phyloP scores from a whole-genome alignment of 345 rosid genomes.

The Punica granatum region DNA sequence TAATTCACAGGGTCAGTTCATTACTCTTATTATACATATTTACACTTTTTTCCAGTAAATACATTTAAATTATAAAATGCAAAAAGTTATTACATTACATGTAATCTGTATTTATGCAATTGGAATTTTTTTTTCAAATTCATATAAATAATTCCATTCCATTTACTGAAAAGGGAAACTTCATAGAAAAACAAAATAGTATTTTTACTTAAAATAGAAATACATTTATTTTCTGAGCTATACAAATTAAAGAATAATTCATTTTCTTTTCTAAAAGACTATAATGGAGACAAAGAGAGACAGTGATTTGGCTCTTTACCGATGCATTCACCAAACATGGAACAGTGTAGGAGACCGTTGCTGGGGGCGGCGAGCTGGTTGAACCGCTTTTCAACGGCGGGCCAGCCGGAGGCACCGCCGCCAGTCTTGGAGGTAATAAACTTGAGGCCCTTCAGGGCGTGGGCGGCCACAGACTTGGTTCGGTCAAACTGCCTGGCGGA shows the following conservation, averaged over 20 bases:
- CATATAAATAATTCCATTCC: too few relatives aligned
- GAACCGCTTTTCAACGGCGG: slow-evolving; percentile 59
- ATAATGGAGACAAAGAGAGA: not conserved
- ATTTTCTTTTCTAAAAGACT: not conserved
- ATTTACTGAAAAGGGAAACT: too few relatives aligned
- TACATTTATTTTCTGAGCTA: not conserved
- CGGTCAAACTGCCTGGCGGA: slow-evolving; percentile 41
- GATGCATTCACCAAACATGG: slow-evolving; percentile 75
- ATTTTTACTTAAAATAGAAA: too few relatives aligned
- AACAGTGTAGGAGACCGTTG: slow-evolving; percentile 45
- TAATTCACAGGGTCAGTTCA: too few relatives aligned
- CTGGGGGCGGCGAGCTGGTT: slow-evolving; percentile 44
- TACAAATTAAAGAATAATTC: too few relatives aligned
- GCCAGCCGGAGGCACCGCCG: slow-evolving; percentile 40
- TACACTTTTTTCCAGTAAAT: too few relatives aligned
- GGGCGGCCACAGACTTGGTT: slow-evolving; percentile 64
- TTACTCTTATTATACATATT: not conserved
- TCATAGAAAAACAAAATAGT: too few relatives aligned
- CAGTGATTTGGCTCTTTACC: slow-evolving; percentile 23
- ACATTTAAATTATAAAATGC: too few relatives aligned
- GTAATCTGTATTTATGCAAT: too few relatives aligned
- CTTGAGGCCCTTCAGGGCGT: slow-evolving; percentile 80
- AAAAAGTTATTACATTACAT: too few relatives aligned
- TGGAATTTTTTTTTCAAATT: too few relatives aligned
- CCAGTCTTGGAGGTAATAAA: slow-evolving; percentile 60